These are phyloP conservation scores for Beta vulgaris DNA, from an alignment of 148 eudicot species.

Conservation along the genomic window DNA sequence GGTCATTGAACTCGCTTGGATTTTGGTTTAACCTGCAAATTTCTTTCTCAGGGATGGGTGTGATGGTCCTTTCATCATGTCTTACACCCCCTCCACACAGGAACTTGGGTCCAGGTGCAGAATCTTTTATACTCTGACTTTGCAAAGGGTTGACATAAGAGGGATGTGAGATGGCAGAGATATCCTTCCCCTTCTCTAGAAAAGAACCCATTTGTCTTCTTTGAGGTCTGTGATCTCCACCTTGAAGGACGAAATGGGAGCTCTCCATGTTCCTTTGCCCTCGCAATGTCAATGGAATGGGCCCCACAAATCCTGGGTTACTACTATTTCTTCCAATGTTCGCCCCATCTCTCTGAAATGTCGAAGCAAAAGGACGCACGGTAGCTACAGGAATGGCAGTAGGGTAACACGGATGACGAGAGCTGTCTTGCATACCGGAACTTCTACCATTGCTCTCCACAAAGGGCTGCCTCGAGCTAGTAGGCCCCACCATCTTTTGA, in stretches of 20 bases:
- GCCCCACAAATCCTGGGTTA: constrained; percentile 31
- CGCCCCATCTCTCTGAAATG: constrained; percentile 24
- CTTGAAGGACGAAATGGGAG: constrained; percentile 14
- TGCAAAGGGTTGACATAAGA: background rate
- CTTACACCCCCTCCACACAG: background rate
- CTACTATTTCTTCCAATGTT: constrained; percentile 9
- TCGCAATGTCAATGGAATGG: constrained; percentile 31
- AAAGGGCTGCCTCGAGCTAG: constrained; percentile 31
- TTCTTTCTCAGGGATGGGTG: constrained; percentile 17
- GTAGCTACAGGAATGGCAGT: constrained; percentile 23
- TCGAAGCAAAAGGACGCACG: constrained; percentile 30
- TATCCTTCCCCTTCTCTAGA: constrained; percentile 22
- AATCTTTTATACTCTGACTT: background rate
- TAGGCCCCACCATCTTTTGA: constrained; percentile 18
- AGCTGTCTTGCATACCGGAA: constrained; percentile 5
- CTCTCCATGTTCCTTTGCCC: constrained; percentile 34
- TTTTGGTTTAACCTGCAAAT: constrained; percentile 54
- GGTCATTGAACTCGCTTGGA: constrained; percentile 68
- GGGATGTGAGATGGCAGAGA: background rate
- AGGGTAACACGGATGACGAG: constrained; percentile 33
- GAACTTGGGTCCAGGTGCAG: constrained; percentile 8
- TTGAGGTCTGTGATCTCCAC: constrained; percentile 15
- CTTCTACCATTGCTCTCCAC: constrained; percentile 32
- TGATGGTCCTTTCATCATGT: constrained; percentile 7
- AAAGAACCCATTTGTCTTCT: constrained; percentile 17